Base-by-base conservation (phyloP, 2,329 filamentous ascomycete genomes). In the Dactylellina cionopaga region DNA sequence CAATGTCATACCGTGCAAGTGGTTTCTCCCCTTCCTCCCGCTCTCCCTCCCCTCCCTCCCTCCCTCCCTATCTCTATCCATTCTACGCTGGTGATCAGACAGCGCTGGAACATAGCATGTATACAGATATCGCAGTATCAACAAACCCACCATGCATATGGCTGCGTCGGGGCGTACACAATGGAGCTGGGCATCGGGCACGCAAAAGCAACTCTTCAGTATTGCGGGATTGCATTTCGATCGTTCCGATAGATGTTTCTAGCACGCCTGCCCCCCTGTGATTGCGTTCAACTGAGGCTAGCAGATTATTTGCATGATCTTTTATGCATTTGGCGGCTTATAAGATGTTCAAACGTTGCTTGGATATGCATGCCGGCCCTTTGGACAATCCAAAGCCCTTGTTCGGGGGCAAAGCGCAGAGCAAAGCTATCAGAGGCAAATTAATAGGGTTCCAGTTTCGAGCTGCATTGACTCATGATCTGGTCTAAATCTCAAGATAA, bases 401-500 rank as follows among this genome's bases (percentile, higher is more conserved):
- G 39, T 66, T 58, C 43, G 41, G 24, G 19, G 51, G 43, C 35
- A 39, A 65, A 65, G 49, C 35, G 22, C 25, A 44, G 47, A 17
- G 25, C 51, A 33, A 41, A 24, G 31, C 17, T 24, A 22, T 39
- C 19, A 66, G 51, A 66, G 62, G 51, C 51, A 66, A 66, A 47
- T 29, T 13, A 47, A 35, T 13, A 43, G 54, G 51, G 51, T 66
- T 58, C 33, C 29, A 37, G 29, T 65, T 41, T 39, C 25, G 33
- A 66, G 41, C 41, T 58, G 62, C 51, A 66, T 66, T 66, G 62
- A 66, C 62, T 58, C 62, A 66, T 41, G 62, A 66, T 66, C 51
- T 65, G 62, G 29, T 65, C 62, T 65, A 22, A 56, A 33, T 65
- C 17, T 65, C 24, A 35, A 49, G 33, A 41, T n/a, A 58, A 24